These are phyloP conservation scores for Clarireedia paspali DNA, from an alignment of 2,329 filamentous ascomycete genomes.

Conservation along the genomic window DNA sequence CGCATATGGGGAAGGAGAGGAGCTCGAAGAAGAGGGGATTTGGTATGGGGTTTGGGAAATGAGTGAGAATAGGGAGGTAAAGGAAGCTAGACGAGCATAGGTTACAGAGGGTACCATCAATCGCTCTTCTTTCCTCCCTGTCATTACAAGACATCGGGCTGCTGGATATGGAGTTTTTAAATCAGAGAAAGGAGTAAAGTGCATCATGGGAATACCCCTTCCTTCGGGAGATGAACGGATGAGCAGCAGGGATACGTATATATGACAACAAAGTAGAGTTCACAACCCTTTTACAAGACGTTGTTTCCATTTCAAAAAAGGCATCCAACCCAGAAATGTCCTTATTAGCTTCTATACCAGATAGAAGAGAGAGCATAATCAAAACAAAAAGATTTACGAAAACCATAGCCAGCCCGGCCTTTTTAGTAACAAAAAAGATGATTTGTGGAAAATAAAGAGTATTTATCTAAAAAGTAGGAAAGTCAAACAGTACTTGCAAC, in stretches of 20 bases:
- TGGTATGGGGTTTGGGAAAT: constrained; percentile 11
- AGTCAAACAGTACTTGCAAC: not conserved
- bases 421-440: not conserved
- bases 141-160: not conserved
- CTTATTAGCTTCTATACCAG: constrained; percentile 1
- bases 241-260: not conserved
- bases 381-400: not conserved
- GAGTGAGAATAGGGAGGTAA: not conserved
- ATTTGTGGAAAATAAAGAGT: not conserved
- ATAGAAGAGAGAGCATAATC: not conserved
- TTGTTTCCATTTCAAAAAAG: not conserved
- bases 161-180: not conserved
- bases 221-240: not conserved
- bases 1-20: constrained; percentile 35
- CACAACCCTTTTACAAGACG: not conserved
- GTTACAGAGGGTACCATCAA: not conserved
- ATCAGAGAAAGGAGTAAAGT: not conserved
- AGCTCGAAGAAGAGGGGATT: constrained; percentile 45
- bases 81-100: no score
- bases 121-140: not conserved
- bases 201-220: not conserved
- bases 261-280: not conserved
- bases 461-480: not conserved
- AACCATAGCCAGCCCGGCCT: not conserved
- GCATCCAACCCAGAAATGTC: not conserved